A percentile compares a stretch with the other conserved stretches of the same genome.
Evolutionary conservation across 352 stramenopile species (phyloP).

Genomic region (Globisporangium nodosum): DNA sequence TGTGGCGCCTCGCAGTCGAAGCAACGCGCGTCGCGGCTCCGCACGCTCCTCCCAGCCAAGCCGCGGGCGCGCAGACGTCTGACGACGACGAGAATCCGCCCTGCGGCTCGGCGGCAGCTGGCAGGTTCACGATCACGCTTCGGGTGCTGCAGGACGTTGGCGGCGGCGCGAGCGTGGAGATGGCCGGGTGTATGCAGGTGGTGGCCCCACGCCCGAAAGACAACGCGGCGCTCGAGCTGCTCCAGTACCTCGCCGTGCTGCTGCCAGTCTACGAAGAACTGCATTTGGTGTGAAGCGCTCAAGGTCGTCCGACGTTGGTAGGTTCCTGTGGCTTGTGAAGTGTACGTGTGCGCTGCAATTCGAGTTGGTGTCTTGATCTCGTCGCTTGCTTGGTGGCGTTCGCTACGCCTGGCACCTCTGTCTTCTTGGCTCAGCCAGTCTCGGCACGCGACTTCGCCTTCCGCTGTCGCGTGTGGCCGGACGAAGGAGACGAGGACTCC

Average conservation of each 20-base stretch:
- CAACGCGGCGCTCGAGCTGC: not conserved
- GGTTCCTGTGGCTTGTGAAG: not conserved
- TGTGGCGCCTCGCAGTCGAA: not conserved
- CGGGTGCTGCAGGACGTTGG: not conserved
- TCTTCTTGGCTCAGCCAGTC: slow-evolving; percentile 27
- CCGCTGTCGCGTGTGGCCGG: slow-evolving; percentile 10
- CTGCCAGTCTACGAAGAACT: not conserved
- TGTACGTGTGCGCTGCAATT: not conserved
- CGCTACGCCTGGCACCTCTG: not conserved
- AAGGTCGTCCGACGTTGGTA: not conserved
- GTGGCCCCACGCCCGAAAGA: not conserved
- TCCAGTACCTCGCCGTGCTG: not conserved
- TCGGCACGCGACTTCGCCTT: slow-evolving; percentile 45
- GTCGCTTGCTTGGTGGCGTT: not conserved
- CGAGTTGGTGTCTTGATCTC: not conserved
- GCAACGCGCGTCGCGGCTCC: too few relatives aligned
- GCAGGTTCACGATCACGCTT: not conserved
- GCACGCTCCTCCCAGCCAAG: not conserved
- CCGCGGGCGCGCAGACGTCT: too few relatives aligned
- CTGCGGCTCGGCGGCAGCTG: not conserved
- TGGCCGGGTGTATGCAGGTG: not conserved
- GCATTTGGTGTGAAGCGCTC: not conserved
- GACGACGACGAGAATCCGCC: not conserved
- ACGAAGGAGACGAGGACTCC: slow-evolving; percentile 14
- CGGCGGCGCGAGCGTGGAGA: not conserved